Evolutionary conservation across 495 filamentous ascomycete genomes (phyloP).

Genomic region (Cairneyella variabilis): DNA sequence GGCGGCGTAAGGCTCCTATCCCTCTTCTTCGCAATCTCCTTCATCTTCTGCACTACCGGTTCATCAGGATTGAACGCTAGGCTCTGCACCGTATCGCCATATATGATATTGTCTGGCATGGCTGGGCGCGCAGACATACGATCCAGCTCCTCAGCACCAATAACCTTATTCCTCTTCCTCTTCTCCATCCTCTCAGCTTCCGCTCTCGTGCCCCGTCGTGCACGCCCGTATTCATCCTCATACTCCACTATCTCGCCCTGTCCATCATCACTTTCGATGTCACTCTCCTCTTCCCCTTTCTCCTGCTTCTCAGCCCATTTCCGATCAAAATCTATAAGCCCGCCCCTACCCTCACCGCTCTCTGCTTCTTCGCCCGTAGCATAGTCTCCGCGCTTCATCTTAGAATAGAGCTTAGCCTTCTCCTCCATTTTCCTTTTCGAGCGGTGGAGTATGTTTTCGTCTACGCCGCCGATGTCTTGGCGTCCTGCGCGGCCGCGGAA

Average conservation of each 20-base stretch:
- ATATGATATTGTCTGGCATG: conserved; percentile 69
- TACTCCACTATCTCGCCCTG: conserved; percentile 70
- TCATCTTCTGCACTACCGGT: conserved; percentile 59
- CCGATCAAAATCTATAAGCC: conserved; percentile 85
- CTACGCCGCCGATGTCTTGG: conserved; percentile 35
- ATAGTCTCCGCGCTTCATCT: conserved; percentile 77
- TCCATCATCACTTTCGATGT: conserved; percentile 35
- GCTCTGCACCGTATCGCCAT: conserved; percentile 76
- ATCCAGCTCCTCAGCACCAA: conserved; percentile 44
- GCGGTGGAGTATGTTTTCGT: conserved; percentile 35
- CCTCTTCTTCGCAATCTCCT: conserved; percentile 63
- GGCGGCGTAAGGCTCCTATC: conserved; percentile 77
- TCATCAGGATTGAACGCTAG: conserved; percentile 74
- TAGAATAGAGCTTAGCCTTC: conserved; percentile 79
- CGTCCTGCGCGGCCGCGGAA: conserved; percentile 27
- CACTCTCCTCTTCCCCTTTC: conserved; percentile 34
- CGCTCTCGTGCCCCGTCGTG: conserved; percentile 59
- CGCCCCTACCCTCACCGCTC: no score
- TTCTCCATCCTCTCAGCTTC: conserved; percentile 56
- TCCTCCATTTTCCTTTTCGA: conserved; percentile 77
- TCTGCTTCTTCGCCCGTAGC: conserved; percentile 43
- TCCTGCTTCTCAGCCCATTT: conserved; percentile 78
- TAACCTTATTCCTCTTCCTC: conserved; percentile 32
- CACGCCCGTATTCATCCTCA: conserved; percentile 85
- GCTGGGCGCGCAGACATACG: conserved; percentile 49